A percentile compares a stretch with the other conserved stretches of the same genome.
phyloP scores from a whole-genome alignment of 192 early-diverging fungal species.

The Thamnidium elegans region DNA sequence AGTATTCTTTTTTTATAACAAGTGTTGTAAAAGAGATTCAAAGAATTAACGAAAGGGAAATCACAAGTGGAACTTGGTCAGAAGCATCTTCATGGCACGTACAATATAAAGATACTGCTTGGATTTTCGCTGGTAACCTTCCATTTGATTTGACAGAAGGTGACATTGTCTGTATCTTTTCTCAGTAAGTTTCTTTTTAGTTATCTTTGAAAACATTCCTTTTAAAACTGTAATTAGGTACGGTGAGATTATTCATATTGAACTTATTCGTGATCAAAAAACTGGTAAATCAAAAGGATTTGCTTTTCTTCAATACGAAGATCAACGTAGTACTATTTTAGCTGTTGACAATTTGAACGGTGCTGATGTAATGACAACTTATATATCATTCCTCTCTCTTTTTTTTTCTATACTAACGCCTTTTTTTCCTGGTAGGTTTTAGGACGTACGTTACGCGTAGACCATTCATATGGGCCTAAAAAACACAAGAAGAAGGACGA shows the following conservation, averaged over 20 bases:
- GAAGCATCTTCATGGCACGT: conserved; percentile 82
- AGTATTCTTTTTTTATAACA: neutral
- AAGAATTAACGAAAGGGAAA: conserved; percentile 74
- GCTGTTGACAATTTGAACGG: conserved; percentile 97
- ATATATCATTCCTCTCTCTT: neutral
- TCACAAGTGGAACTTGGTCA: conserved; percentile 47
- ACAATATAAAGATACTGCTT: conserved; percentile 86
- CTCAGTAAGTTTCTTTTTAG: conserved; percentile 63
- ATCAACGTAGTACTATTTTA: conserved; percentile 86
- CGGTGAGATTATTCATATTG: conserved; percentile 90
- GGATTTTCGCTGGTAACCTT: conserved; percentile 85
- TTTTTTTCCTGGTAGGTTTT: conserved; percentile 29
- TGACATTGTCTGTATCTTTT: conserved; percentile 90
- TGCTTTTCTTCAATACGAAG: conserved; percentile 88
- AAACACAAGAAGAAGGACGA: conserved; percentile 58
- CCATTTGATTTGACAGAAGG: conserved; percentile 87
- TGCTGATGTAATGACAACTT: conserved; percentile 41
- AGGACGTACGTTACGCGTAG: conserved; percentile 65
- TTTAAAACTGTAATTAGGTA: conserved; percentile 41
- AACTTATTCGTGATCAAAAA: conserved; percentile 82
- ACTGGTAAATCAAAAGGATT: conserved; percentile 86
- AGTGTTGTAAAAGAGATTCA: conserved; percentile 86
- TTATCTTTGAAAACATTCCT: neutral
- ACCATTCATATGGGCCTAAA: conserved; percentile 67
- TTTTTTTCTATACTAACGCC: conserved; percentile 5